Evolutionary conservation across 345 rosid species (phyloP), one percentile per base, ranked within the genome.

Genomic region (Sonneratia caseolaris): DNA sequence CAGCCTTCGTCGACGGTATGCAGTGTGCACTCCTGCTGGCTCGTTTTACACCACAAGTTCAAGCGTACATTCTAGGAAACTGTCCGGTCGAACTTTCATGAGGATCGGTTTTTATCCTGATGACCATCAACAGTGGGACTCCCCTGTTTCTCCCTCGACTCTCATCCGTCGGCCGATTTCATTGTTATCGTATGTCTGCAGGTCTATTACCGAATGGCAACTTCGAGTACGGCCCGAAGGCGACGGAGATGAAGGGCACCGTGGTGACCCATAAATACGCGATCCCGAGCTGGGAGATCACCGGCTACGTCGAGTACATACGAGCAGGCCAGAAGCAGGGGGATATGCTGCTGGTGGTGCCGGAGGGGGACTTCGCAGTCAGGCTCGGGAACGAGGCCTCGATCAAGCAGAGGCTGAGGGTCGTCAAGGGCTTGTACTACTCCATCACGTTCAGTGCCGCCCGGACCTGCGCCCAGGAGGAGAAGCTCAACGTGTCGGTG

Each of bases 381-480:
- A 78, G 98, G 68, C 81, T 93, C n/a, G 97, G 98, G 24, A 93
- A 91, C 77, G 97, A 93, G 64, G 98, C 97, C 1, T 91, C 88
- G 0, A 87, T 93, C 66, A 93, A 89, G 83, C 98, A 91, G 61
- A 76, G 76, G 12, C 27, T 91, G 9, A 77, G 22, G 3, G 89
- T 86, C 15, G 76, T 48, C 4, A 81, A 80, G 48, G 91, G 91
- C 5, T 71, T 38, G 57, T 86, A 82, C 68, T 93, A 93, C 38
- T 79, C 98, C 0, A 37, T 93, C 71, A 88, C 98, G 19, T 91
- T 93, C 77, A 88, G 87, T 57, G 97, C 89, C 2, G 98, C 98
- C 62, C 83, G 98, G 22, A 93, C 97, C 0, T 91, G 96, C 71
- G 93, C 96, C 6, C 92, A 93, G 64, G 91, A 91, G 73, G 97